Evolutionary conservation across 768 basidiomycete genomes (phyloP).

Genomic region (Glaciozyma martinii): DNA sequence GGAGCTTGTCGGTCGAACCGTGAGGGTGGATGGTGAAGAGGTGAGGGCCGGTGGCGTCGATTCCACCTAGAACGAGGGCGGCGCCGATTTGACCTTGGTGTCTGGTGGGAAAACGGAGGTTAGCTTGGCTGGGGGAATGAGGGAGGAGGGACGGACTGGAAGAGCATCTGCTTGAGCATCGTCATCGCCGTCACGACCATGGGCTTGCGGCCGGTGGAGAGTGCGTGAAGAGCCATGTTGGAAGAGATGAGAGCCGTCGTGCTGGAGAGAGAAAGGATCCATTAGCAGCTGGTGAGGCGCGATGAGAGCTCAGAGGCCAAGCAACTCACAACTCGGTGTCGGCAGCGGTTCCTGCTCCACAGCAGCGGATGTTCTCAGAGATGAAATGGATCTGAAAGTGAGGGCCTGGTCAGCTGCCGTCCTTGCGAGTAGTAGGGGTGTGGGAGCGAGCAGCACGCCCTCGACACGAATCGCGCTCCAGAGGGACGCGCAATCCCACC

Average conservation of each 20-base stretch:
- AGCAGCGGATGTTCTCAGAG: slow-evolving; percentile 89
- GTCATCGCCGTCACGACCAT: slow-evolving; percentile 97
- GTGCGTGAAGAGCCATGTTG: slow-evolving; percentile 85
- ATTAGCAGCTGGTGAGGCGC: no score
- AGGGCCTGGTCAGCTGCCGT: slow-evolving; percentile 1
- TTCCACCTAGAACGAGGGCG: slow-evolving; percentile 89
- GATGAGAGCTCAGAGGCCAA: not conserved
- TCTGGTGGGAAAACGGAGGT: slow-evolving; percentile 43
- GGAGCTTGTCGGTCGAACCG: slow-evolving; percentile 95
- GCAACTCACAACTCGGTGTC: slow-evolving; percentile 69
- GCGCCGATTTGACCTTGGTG: slow-evolving; percentile 92
- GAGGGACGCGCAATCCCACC: no score
- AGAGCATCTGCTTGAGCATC: slow-evolving; percentile 93
- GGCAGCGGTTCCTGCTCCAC: slow-evolving; percentile 67
- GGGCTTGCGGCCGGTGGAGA: slow-evolving; percentile 84
- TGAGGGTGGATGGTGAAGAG: slow-evolving; percentile 94
- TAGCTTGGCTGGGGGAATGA: not conserved
- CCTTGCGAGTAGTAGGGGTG: not conserved
- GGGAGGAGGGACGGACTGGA: slow-evolving; percentile 50
- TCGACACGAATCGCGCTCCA: no score
- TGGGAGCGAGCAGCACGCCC: not conserved
- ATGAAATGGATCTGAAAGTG: slow-evolving; percentile 85
- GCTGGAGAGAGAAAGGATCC: no score
- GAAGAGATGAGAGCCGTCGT: slow-evolving; percentile 83
- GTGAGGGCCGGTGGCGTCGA: slow-evolving; percentile 87